Base-by-base conservation (phyloP, 2,329 filamentous ascomycete species). In the Botrytis tulipae region DNA sequence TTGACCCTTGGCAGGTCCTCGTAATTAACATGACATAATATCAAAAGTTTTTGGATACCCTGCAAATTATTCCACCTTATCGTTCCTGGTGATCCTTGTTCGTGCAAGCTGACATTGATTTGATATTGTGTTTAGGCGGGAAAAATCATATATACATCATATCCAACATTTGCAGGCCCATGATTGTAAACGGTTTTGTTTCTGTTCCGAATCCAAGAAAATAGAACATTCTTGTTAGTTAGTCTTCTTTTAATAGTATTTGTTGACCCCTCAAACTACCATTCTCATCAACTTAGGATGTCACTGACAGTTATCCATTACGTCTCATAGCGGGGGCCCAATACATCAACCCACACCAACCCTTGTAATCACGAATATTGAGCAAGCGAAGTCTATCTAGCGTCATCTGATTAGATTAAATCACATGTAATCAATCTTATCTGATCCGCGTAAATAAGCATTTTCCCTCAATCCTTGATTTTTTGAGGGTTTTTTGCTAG, bases 381-480 rank as follows among this genome's bases (percentile, higher is more conserved):
- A 18, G n/a, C 35, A 69, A 69, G 66, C 48, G 66, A 69, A 40
- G 6, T 44, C 25, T n/a, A 9, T 69, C 1, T 69, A 69, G 66
- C 66, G 48, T 69, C 48, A 69, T 69, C 66, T 69, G 66, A 69
- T 69, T 69, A 69, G 66, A 69, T 69, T 32, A 32, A 68, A 57
- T 22, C 25, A 57, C 6, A 54, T 40, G 54, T 25, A 42, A 69
- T 69, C 66, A 32, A 69, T 69, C 66, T 69, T 69, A 69, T 69
- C 66, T 69, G 66, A 69, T 69, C 66, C 66, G 66, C 48, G 42
- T 37, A 69, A 42, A 57, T 42, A 35, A n/a, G 29, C 35, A 54
- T 35, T 18, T 37, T n/a, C 63, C 22, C 7, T 51, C 46, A 29
- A 68, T 68, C 46, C 65, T 54, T 68, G 65, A 54, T 40, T 54